A percentile compares a stretch with the other conserved stretches of the same genome.
Conservation (phyloP, 73 alveolate genomes). For the Paraurostyla sp. region DNA sequence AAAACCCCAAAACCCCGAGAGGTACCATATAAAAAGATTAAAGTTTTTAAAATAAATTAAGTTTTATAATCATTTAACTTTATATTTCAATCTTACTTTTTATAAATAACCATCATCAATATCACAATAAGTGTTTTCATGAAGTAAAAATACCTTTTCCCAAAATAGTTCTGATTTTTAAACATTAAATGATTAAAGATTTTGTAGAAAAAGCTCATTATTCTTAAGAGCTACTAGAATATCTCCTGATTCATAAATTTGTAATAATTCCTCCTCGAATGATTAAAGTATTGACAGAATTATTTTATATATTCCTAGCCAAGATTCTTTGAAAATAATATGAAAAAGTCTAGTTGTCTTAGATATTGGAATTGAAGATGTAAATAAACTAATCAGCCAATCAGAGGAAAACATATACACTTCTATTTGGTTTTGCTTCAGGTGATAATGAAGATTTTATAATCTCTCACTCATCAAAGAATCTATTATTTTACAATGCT, state of each 20-base stretch:
- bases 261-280: neutral
- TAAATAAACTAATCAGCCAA: conserved; percentile 14
- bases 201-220: neutral
- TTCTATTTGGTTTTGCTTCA: neutral
- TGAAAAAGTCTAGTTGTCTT: neutral
- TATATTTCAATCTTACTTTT: neutral
- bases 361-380: neutral
- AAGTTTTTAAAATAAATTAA: too few species aligned
- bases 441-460: neutral
- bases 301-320: neutral
- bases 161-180: neutral
- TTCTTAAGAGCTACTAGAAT: neutral
- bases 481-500: neutral
- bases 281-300: neutral
- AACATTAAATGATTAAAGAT: neutral
- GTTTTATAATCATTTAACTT: conserved; percentile 7
- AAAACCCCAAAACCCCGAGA: too few species aligned
- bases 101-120: neutral
- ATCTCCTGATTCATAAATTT: neutral
- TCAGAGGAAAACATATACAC: conserved; percentile 4
- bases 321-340: neutral
- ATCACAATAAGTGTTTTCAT: neutral
- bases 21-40: too few species aligned
- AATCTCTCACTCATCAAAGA: neutral
- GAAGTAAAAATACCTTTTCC: neutral